Evolutionary conservation across 2,329 filamentous ascomycete species (phyloP).

Genomic region (Thielaviopsis cerberus): DNA sequence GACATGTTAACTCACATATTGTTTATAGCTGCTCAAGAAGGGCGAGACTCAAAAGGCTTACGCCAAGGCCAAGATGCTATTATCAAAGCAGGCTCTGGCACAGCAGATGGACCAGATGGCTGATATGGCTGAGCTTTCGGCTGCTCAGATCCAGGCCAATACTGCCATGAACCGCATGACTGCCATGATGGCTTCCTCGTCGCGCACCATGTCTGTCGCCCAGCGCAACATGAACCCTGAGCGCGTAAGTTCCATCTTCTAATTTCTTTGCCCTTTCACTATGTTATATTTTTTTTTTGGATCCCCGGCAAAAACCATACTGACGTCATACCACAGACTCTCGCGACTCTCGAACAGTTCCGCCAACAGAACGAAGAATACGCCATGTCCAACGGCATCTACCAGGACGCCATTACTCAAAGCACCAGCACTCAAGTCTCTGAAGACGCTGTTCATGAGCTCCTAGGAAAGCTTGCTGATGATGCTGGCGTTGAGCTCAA

Average conservation of each 20-base stretch:
- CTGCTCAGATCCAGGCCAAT: conserved; percentile 44
- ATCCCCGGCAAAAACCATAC: background rate
- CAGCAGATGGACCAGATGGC: conserved; percentile 46
- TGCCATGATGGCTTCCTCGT: conserved; percentile 42
- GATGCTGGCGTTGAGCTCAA: conserved; percentile 71
- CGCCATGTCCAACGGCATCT: conserved; percentile 51
- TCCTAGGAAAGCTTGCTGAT: conserved; percentile 72
- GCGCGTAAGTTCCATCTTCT: conserved; percentile 22
- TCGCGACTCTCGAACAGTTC: conserved; percentile 42
- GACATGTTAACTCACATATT: background rate
- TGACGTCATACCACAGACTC: conserved; percentile 23
- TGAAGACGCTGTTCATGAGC: conserved; percentile 69
- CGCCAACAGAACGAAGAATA: conserved; percentile 45
- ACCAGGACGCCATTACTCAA: conserved; percentile 67
- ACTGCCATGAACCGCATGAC: conserved; percentile 49
- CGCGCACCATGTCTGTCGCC: conserved; percentile 37
- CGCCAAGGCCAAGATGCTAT: conserved; percentile 43
- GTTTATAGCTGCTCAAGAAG: conserved; percentile 33
- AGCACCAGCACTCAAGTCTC: conserved; percentile 55
- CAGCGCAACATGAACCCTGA: conserved; percentile 42
- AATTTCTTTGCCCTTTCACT: background rate
- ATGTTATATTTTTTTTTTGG: background rate
- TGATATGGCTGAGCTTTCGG: conserved; percentile 43
- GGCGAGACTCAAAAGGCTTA: conserved; percentile 45
- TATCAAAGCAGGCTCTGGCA: conserved; percentile 42